Base-by-base conservation (phyloP, 192 early-diverging fungal genomes). In the Backusella circina region DNA sequence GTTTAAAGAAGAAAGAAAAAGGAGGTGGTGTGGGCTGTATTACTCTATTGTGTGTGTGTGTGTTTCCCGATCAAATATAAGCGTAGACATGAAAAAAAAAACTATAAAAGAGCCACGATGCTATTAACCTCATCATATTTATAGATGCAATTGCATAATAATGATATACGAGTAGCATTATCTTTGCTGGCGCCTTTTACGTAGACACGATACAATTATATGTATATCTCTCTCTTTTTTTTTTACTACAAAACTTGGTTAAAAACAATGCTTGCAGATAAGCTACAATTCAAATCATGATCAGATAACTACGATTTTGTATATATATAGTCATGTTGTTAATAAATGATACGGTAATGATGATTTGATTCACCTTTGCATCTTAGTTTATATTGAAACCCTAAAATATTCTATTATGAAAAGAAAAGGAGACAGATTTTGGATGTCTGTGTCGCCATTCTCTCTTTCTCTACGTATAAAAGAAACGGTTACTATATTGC, bases 251-350 rank as follows among this genome's bases (percentile, higher is more conserved):
- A 15, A 23, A 61, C 23, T 61, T 28, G 2, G 28, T 28, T 28
- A 28, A 26, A 54, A 51, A 54, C 18, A 23, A 54, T 10, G 21
- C 21, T 54, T 54, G 1, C 51, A 54, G 18, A 8, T 7, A 23
- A 54, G 8, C n/a, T 26, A 26, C 21, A 54, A 54, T 21, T 23
- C 0, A 28, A 28, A 61, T 61, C 23, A 28, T 61, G 54, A 61
- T 61, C 54, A 61, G 54, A 61, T 61, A 61, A 61, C 54, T 61
- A 28, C 54, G n/a, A 61, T 57, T 26, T n/a, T n/a, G n/a, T n/a
- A n/a, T n/a, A n/a, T 18, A 47, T 28, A 61, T 61, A 54, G 51
- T 21, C 10, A 54, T 54, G 10, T 23, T 54, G 51, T 26, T n/a
- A 54, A 54, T n/a, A n/a, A 15, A 44, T 3, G 15, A 44, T 47